Evolutionary conservation across 106 monocot species (phyloP).

Genomic region (Phalaenopsis equestris): DNA sequence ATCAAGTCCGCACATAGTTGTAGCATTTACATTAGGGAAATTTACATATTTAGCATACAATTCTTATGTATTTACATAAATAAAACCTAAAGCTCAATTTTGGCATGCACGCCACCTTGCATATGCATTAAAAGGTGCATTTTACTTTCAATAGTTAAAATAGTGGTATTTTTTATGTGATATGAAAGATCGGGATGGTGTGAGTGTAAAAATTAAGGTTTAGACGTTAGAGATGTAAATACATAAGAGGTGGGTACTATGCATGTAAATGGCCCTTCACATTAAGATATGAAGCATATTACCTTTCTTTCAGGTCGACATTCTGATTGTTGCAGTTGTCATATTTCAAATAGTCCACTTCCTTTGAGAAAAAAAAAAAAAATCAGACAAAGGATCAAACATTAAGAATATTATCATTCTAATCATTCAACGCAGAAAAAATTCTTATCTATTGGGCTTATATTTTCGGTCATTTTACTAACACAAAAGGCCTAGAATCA

Average conservation of each 20-base stretch:
- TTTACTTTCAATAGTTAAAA: too few species aligned
- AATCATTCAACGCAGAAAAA: background rate
- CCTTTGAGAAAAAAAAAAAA: constrained; percentile 26
- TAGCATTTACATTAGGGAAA: background rate
- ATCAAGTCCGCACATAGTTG: background rate
- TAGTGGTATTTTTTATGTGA: too few species aligned
- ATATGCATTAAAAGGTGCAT: too few species aligned
- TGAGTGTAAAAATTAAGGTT: too few species aligned
- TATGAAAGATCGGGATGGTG: too few species aligned
- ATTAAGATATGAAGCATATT: background rate
- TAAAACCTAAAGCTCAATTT: too few species aligned
- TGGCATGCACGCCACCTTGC: too few species aligned
- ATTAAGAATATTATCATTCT: background rate
- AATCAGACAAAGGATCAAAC: background rate
- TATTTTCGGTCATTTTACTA: background rate
- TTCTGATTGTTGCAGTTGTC: constrained; percentile 66
- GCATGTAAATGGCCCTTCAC: too few species aligned
- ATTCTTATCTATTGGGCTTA: background rate
- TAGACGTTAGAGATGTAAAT: too few species aligned
- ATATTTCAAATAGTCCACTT: constrained; percentile 83
- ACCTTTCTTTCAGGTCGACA: constrained; percentile 40
- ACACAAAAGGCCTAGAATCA: background rate
- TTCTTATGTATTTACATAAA: too few species aligned
- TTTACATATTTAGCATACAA: too few species aligned
- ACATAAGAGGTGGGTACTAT: too few species aligned